phyloP scores from a whole-genome alignment of 164 flowering plant genomes.

The Saururus chinensis region DNA sequence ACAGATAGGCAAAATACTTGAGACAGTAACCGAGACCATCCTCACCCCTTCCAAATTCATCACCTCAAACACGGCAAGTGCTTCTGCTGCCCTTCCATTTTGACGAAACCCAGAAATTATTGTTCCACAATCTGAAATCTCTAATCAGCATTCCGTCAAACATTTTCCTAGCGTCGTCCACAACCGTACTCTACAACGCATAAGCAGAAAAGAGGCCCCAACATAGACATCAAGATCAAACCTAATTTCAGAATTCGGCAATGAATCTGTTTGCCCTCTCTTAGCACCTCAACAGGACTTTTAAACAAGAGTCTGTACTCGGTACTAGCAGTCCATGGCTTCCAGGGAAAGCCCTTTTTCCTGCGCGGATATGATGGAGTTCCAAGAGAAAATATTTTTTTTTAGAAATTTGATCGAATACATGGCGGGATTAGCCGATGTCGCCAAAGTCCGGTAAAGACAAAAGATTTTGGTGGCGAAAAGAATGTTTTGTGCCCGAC shows the following conservation, averaged over 20 bases:
- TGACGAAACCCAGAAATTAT: constrained; percentile 44
- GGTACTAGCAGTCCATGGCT: constrained; percentile 31
- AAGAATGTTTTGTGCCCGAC: too few species aligned
- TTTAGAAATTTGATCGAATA: constrained; percentile 30
- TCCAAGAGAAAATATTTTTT: constrained; percentile 57
- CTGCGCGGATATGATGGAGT: constrained; percentile 49
- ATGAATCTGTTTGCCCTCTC: constrained; percentile 45
- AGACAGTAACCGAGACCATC: constrained; percentile 44
- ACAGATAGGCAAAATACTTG: constrained; percentile 47
- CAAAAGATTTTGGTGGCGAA: not conserved
- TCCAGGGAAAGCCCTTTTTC: constrained; percentile 27
- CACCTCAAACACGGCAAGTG: constrained; percentile 32
- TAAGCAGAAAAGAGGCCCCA: constrained; percentile 54
- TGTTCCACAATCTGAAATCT: constrained; percentile 66
- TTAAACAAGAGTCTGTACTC: constrained; percentile 36
- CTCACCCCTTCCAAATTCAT: constrained; percentile 36
- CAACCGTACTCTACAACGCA: constrained; percentile 56
- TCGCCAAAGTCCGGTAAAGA: constrained; percentile 20
- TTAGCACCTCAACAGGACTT: constrained; percentile 43
- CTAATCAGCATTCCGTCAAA: constrained; percentile 37
- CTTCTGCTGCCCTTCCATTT: constrained; percentile 36
- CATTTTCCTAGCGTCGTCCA: constrained; percentile 28
- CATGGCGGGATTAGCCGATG: constrained; percentile 22
- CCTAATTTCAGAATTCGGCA: constrained; percentile 45
- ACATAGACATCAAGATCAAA: constrained; percentile 54